Conservation (phyloP, 2,329 filamentous ascomycete species). For the Mycosphaerella arachidis region DNA sequence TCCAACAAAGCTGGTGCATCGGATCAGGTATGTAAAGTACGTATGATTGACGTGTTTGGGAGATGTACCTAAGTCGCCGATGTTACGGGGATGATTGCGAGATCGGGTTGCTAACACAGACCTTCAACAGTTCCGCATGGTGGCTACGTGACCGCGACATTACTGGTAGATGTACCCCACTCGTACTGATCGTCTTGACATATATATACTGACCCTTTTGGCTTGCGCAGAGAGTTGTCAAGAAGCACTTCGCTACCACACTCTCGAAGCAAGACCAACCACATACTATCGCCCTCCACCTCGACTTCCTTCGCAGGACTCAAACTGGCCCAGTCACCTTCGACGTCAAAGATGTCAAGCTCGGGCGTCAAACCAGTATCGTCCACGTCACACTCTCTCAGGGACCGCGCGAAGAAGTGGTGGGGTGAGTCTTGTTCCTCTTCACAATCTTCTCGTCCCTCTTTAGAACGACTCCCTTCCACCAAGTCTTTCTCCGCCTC, state of each 20-base stretch:
- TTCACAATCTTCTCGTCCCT: slow-evolving; percentile 1
- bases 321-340: slow-evolving; percentile 54
- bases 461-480: background rate
- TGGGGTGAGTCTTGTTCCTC: slow-evolving; percentile 39
- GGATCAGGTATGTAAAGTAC: slow-evolving; percentile 50
- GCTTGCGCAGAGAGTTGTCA: slow-evolving; percentile 49
- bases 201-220: slow-evolving; percentile 6
- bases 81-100: background rate
- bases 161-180: slow-evolving; percentile 34
- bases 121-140: slow-evolving; percentile 60
- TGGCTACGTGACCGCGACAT: slow-evolving; percentile 61
- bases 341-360: slow-evolving; percentile 58
- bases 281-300: slow-evolving; percentile 60
- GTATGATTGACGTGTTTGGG: background rate
- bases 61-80: background rate
- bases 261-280: slow-evolving; percentile 56
- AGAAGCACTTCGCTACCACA: slow-evolving; percentile 55
- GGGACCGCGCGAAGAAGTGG: slow-evolving; percentile 52
- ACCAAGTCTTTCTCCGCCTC: slow-evolving; percentile 9
- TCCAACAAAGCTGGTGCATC: slow-evolving; percentile 60
- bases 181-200: background rate
- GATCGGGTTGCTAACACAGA: background rate
- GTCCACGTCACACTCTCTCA: slow-evolving; percentile 60
- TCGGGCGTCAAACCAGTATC: slow-evolving; percentile 59
- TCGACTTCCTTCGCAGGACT: slow-evolving; percentile 63